Percentiles rank a stretch among this genome's conserved stretches.
These are phyloP conservation scores for Clonostachys chloroleuca DNA, from an alignment of 2,329 filamentous ascomycete genomes.

Conservation along the genomic window DNA sequence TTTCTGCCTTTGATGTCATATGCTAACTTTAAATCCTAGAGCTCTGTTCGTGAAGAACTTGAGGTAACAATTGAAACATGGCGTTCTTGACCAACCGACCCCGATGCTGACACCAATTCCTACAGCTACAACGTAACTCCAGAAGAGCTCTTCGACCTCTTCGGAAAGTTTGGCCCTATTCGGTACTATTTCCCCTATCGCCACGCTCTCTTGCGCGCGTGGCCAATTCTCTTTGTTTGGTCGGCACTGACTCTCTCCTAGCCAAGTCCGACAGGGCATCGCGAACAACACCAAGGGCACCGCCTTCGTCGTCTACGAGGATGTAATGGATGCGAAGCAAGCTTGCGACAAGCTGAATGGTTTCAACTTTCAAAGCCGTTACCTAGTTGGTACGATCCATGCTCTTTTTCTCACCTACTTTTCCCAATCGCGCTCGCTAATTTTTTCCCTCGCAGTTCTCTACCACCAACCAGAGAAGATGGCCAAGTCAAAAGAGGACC, in stretches of 20 bases:
- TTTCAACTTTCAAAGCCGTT: conserved; percentile 99
- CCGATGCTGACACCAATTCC: conserved; percentile 50
- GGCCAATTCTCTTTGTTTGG: too few species aligned
- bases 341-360: conserved; percentile 99
- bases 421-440: conserved; percentile 1
- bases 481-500: conserved; percentile 83
- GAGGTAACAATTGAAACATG: conserved; percentile 52
- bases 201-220: too few species aligned
- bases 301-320: conserved; percentile 98
- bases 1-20: conserved; percentile 1
- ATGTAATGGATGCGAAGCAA: conserved; percentile 97
- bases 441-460: conserved; percentile 36
- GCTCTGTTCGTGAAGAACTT: conserved; percentile 99
- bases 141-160: conserved; percentile 97
- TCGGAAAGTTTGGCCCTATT: conserved; percentile 94
- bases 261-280: conserved; percentile 98
- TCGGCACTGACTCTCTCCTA: conserved; percentile 26
- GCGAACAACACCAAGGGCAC: conserved; percentile 97
- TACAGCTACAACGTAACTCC: conserved; percentile 95
- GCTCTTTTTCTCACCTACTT: neutral
- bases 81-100: neutral
- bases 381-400: conserved; percentile 79
- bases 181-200: conserved; percentile 55
- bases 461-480: conserved; percentile 65
- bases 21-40: conserved; percentile 47